These are phyloP conservation scores for Picea mariana DNA, from an alignment of 83 land plant genomes.

Conservation along the genomic window DNA sequence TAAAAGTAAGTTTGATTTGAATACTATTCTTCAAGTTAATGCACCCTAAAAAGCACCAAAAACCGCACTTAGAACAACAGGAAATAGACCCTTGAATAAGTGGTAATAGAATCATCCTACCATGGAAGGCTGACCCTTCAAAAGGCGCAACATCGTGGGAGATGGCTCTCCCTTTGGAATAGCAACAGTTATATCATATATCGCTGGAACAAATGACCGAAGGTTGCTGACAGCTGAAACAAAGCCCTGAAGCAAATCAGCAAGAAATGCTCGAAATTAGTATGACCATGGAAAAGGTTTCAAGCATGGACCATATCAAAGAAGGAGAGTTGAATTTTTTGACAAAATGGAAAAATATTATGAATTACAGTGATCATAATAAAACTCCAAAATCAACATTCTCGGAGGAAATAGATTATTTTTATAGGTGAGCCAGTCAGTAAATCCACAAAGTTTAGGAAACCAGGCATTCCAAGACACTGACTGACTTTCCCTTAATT, in stretches of 20 bases:
- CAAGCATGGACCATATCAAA: no score
- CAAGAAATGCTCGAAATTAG: background rate
- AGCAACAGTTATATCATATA: constrained; percentile 45
- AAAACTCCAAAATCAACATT: background rate
- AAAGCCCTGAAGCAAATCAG: constrained; percentile 34
- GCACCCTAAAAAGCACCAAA: no score
- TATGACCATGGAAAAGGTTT: background rate
- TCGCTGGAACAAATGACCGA: constrained; percentile 46
- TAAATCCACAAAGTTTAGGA: background rate
- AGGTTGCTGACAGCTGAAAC: constrained; percentile 45
- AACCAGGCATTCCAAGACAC: background rate
- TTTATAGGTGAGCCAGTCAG: background rate
- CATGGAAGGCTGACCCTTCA: constrained; percentile 45
- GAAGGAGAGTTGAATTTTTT: no score
- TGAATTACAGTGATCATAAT: background rate
- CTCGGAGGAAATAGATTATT: background rate
- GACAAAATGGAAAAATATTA: constrained; percentile 1
- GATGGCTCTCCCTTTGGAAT: constrained; percentile 34
- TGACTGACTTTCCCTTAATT: background rate
- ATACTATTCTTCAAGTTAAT: background rate
- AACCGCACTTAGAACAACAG: background rate
- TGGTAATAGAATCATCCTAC: constrained; percentile 20
- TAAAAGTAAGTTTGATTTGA: background rate
- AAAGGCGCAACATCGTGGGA: constrained; percentile 39
- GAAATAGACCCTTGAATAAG: background rate